Conservation (phyloP, 345 rosid species). For the Mangifera indica region DNA sequence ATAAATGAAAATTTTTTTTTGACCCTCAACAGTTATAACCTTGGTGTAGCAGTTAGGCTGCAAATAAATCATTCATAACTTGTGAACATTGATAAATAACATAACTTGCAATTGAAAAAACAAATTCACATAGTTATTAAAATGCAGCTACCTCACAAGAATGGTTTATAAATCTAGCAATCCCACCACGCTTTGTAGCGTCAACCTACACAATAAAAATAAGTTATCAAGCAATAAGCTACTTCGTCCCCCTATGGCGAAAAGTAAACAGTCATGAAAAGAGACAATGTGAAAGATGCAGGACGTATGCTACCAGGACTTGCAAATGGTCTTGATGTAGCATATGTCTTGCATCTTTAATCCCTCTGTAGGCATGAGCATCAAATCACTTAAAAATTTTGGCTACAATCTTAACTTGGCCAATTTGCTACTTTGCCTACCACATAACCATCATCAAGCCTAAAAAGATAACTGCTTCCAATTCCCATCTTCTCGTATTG, state of each 20-base stretch:
- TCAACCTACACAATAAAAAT: conserved; percentile 57
- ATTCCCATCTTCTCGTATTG: conserved; percentile 99
- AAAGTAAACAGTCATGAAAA: background rate
- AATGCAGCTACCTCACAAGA: conserved; percentile 78
- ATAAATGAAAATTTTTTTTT: conserved; percentile 91
- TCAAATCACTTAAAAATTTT: background rate
- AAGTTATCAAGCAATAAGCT: conserved; percentile 13
- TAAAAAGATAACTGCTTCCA: conserved; percentile 98
- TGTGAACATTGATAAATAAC: conserved; percentile 21
- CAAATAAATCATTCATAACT: conserved; percentile 26
- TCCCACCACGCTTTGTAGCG: conserved; percentile 98
- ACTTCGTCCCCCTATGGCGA: background rate
- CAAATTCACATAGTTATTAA: conserved; percentile 9
- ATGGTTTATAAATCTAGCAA: conserved; percentile 98
- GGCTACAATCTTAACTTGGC: background rate
- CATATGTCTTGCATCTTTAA: background rate
- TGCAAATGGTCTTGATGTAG: too few species aligned
- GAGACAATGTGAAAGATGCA: background rate
- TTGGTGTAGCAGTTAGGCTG: conserved; percentile 99
- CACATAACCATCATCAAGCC: conserved; percentile 98
- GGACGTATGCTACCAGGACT: background rate
- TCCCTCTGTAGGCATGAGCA: background rate
- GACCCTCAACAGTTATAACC: conserved; percentile 88
- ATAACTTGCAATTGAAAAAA: conserved; percentile 18
- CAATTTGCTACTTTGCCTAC: conserved; percentile 41